These are phyloP conservation scores for Syzygium syzygioides DNA, from an alignment of 441 rosid genomes.

Conservation along the genomic window DNA sequence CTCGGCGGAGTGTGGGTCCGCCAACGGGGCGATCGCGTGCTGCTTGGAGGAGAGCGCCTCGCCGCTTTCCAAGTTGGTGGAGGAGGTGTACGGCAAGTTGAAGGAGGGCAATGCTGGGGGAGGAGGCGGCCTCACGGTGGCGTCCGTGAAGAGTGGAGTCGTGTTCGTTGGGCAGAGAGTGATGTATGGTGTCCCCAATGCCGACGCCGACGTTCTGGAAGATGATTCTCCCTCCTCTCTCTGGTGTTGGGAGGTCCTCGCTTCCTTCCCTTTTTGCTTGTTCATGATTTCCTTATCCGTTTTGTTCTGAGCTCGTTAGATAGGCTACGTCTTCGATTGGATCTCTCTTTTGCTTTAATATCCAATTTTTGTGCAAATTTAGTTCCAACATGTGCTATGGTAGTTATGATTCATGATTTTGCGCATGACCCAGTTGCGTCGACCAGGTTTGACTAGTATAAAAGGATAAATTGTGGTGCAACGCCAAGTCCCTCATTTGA, in stretches of 20 bases:
- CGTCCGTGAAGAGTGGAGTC: conserved; percentile 52
- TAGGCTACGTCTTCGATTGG: not conserved
- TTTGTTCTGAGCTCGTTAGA: not conserved
- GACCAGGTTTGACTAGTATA: not conserved
- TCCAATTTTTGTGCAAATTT: not conserved
- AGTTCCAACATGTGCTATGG: not conserved
- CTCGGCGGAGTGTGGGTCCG: conserved; percentile 22
- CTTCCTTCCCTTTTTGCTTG: not conserved
- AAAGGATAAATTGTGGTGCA: not conserved
- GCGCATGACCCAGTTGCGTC: not conserved
- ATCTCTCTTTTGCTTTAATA: not conserved
- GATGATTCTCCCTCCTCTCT: conserved; percentile 52
- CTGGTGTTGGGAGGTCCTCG: conserved; percentile 96
- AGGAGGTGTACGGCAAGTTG: conserved; percentile 29
- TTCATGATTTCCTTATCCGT: not conserved
- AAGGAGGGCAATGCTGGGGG: conserved; percentile 14
- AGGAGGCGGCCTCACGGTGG: conserved; percentile 20
- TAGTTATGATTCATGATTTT: not conserved
- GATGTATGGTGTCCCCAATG: conserved; percentile 56
- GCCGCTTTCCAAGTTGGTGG: conserved; percentile 63
- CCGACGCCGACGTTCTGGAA: conserved; percentile 77
- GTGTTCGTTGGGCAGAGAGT: conserved; percentile 69
- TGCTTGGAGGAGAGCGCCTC: conserved; percentile 64
- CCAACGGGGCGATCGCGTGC: conserved; percentile 43
- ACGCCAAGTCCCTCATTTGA: not conserved